Conservation (phyloP, 139 green algal species). For the Asterochloris sp. region DNA sequence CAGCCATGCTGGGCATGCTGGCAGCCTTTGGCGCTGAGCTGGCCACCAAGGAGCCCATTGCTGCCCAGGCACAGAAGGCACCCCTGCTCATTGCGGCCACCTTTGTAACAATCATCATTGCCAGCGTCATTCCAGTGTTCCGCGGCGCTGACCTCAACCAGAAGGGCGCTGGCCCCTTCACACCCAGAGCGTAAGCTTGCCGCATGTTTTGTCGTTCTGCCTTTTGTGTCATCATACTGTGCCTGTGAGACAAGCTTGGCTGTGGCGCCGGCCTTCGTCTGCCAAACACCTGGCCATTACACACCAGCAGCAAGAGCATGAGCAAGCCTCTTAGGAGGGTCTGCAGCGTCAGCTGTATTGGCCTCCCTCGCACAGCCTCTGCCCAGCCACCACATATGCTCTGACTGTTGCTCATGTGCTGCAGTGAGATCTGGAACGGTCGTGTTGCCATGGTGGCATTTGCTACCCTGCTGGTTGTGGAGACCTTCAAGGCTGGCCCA, state of each 20-base stretch:
- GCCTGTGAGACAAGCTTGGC: not conserved
- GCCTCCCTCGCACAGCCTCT: not conserved
- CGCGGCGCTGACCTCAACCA: constrained; percentile 18
- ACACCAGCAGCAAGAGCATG: not conserved
- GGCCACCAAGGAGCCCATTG: constrained; percentile 7
- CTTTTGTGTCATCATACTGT: too few species aligned
- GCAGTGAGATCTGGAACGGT: constrained; percentile 13
- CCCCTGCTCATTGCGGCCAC: constrained; percentile 1
- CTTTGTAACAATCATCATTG: constrained; percentile 20
- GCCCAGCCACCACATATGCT: not conserved
- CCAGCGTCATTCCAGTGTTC: constrained; percentile 14
- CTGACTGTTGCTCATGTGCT: not conserved
- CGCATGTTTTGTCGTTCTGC: too few species aligned
- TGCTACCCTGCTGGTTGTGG: constrained; percentile 11
- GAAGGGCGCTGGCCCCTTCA: constrained; percentile 26
- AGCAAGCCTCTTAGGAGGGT: not conserved
- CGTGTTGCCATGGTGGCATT: constrained; percentile 25
- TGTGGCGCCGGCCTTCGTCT: not conserved
- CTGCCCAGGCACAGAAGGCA: constrained; percentile 18
- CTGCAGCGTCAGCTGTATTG: too few species aligned
- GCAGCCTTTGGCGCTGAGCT: constrained; percentile 20
- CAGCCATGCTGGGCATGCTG: constrained; percentile 25
- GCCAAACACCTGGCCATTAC: not conserved
- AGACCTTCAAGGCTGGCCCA: constrained; percentile 22
- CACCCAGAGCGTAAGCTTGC: constrained; percentile 1